Base-by-base conservation (phyloP, 768 basidiomycete species). In the Lactarius hengduanensis region DNA sequence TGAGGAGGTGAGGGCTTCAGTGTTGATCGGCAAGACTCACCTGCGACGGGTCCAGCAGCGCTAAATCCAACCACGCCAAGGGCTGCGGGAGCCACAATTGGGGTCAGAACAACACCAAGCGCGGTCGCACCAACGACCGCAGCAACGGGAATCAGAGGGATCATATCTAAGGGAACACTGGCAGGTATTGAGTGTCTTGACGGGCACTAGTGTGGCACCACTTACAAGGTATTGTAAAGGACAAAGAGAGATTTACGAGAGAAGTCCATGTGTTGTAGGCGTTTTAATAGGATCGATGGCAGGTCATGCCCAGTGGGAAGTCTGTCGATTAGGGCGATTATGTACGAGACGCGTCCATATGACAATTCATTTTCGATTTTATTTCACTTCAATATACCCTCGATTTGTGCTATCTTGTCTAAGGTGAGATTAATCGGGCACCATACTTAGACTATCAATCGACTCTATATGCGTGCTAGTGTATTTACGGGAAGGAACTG, bases 31-130 rank as follows among this genome's bases (percentile, higher is more conserved):
- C 1, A 13, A 15, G 16, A 41, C 40, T 59, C 10, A 63, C 67
- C 66, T 1, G 53, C 66, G 41, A 67, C 26, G 28, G 58, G 53
- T 1, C 63, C 66, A 8, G n/a, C 34, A 11, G 63, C 63, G 26
- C 62, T 9, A 22, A 65, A 60, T 16, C 66, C 63, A 2, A 61
- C 6, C 5, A 36, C 15, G 0, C 59, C 64, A 6, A 68, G 38
- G 10, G 9, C 11, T 1, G 15, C 47, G n/a, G 64, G 15, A 11
- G 38, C 60, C 28, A 61, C 2, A 30, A 62, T 2, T 1, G 67
- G 65, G 1, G 45, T 13, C 43, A 66, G 13, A 18, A 26, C 11
- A 15, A 22, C 3, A 15, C 66, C 41, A n/a, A n/a, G n/a, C 1
- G 7, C 8, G 1, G 18, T n/a, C 0, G 54, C 41, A 20, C 54